A percentile compares a stretch with the other conserved stretches of the same genome.
These are phyloP conservation scores for Erucastrum elatum DNA, from an alignment of 345 rosid genomes.

Conservation along the genomic window DNA sequence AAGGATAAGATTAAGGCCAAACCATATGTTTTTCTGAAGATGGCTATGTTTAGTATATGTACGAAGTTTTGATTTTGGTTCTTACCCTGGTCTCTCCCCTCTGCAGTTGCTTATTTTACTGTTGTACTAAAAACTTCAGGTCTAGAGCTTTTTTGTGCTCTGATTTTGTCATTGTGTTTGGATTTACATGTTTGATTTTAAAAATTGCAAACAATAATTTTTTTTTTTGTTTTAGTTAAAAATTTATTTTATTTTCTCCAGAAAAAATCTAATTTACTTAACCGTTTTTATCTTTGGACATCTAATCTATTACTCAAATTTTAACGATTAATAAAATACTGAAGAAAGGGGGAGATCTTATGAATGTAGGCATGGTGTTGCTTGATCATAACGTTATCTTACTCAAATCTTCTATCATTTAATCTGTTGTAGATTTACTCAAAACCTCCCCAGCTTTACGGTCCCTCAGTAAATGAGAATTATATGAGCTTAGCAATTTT, in stretches of 20 bases:
- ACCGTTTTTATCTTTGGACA: not conserved
- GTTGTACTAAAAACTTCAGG: conserved; percentile 2
- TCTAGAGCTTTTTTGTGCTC: conserved; percentile 11
- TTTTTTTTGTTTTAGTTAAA: not conserved
- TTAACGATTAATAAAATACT: too few species aligned
- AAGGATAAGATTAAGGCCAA: conserved; percentile 33
- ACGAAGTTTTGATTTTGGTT: conserved; percentile 28
- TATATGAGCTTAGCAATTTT: not conserved
- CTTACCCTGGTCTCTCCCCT: conserved; percentile 10
- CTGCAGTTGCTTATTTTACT: not conserved
- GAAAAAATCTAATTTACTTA: not conserved
- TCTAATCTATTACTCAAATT: not conserved
- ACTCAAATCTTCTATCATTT: too few species aligned
- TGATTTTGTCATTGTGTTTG: conserved; percentile 2
- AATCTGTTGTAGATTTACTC: not conserved
- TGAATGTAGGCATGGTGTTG: not conserved
- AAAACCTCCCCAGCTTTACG: not conserved
- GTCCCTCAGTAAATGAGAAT: not conserved
- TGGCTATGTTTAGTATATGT: too few species aligned
- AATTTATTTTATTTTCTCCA: not conserved
- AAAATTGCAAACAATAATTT: not conserved
- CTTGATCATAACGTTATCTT: not conserved
- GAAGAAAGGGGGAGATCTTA: not conserved
- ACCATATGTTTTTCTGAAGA: conserved; percentile 11
- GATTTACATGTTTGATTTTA: not conserved